Evolutionary conservation across 768 basidiomycete genomes (phyloP), one percentile per base, ranked within the genome.

Genomic region (Atractiella rhizophila): DNA sequence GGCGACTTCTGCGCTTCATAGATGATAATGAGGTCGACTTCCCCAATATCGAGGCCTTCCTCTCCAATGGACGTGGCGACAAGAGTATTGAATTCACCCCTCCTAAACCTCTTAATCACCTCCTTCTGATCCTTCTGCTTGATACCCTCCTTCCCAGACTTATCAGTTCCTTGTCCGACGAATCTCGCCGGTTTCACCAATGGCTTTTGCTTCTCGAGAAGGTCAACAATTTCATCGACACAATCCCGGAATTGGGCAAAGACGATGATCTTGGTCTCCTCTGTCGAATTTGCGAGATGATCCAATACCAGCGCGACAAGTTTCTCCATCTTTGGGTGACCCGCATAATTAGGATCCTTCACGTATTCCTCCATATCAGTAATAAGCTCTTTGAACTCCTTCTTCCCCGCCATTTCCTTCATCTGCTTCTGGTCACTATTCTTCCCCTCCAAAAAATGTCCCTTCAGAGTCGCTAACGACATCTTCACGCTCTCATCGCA

Each of bases 21-120:
- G 53, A 86, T 94, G 35, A 94, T 64, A 42, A 94, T 88, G 54
- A 85, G 65, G 56, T 98, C 91, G 13, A 98, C 75, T 56, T 91
- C 86, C 25, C 91, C 91, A 41, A 98, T 98, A 57, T 98, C 91
- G 15, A 98, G 65, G 43, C 91, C 91, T 59, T 98, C 91, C 60
- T 98, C 91, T 18, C 91, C 91, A 40, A 98, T 82, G 4, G 78
- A 88, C 4, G 91, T 96, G 1, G 86, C 77, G 7, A 98, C 88
- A 10, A 98, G 63, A 28, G 91, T 73, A 51, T 98, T 98, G 57
- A 70, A 82, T 44, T 73, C 73, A 10, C 82, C 83, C 4, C 60
- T 62, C 56, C 85, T 85, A 64, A 98, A 96, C 47, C 70, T 69
- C 44, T 72, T 63, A 53, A 98, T 80, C 25, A 80, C 88, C 57